Base-by-base conservation (phyloP, 192 early-diverging fungal species). In the Podila horticola region DNA sequence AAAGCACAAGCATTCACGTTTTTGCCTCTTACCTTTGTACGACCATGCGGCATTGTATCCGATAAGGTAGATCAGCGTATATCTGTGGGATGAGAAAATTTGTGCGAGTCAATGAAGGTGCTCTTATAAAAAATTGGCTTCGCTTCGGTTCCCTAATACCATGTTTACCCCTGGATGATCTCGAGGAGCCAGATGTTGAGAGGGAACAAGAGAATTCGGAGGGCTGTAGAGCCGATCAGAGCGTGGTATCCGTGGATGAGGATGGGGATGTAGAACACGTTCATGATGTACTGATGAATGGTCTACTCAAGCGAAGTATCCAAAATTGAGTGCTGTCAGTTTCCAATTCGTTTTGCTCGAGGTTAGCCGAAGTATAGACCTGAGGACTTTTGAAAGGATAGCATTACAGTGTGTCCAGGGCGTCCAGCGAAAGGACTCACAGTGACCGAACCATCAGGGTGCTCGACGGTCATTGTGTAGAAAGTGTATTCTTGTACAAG, bases 21-120 rank as follows among this genome's bases (percentile, higher is more conserved):
- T 52, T n/a, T 52, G n/a, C n/a, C 20, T 52, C 75, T 52, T 58
- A 36, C 75, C 75, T 69, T 30, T 68, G 41, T 81, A 81, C 24
- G 67, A 45, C 77, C 77, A 81, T n/a, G 77, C 77, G 34, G 77
- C 71, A 61, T 81, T 81, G 50, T 81, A 81, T 28, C 77, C 77
- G 33, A 81, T 73, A 31, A 81, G 33, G 31, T 69, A 81, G 48
- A 81, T 81, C 58, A 73, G 38, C 2, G 77, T 81, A 49, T 81
- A 73, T 28, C 74, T 75, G 12, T 24, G 19, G 29, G 58, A 30
- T 17, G 12, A 20, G 49, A 57, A 57, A 30, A 28, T 30, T 45
- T 0, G 12, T 45, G 13, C 0, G 15, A 45, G 11, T 41, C 33
- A 34, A 1, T 36, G 5, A 36, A 62, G 60, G 0, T 24, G 26